Base-by-base conservation (phyloP, 2,329 filamentous ascomycete genomes). In the Colletotrichum acutatum region DNA sequence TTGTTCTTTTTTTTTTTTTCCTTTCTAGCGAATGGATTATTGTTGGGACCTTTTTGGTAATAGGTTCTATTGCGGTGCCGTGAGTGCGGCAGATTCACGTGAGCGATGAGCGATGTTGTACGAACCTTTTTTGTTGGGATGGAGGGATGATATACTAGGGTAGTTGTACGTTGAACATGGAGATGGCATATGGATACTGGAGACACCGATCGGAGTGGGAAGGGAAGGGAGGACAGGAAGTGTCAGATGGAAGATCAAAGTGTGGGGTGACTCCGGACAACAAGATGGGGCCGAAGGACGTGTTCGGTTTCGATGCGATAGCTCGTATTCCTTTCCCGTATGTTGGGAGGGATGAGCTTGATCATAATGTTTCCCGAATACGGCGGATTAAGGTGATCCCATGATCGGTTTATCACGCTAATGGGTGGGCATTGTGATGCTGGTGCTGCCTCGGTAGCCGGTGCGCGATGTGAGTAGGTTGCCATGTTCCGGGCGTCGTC, bases 241-340 rank as follows among this genome's bases (percentile, higher is more conserved):
- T 49, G 19, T 65, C 32, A 52, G 66, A 72, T 61, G 70, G 54
- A 60, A 61, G 54, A 61, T 65, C 59, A 22, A 19, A 24, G 57
- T 54, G 59, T 58, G 52, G 54, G 34, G 59, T 60, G 26, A 24
- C 59, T 52, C 60, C 37, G 53, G 65, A 65, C 58, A 26, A 6
- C 19, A 19, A 12, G 57, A 56, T 32, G 32, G 57, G 58, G 32
- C 26, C 26, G 42, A 59, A 42, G 34, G 46, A 49, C 66, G 66
- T 70, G 66, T 72, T 70, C 70, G 70, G 66, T 64, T 70, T 61
- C 54, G 49, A 57, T 65, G 65, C 66, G 34, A 61, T 61, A 26
- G 58, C 6, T 30, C 22, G 58, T 60, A 70, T 61, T 61, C 66
- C 70, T 54, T 32, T 58, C 7, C 46, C 42, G 24, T 32, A 42